Conservation (phyloP, 139 green algal species). For the Chlorella sp. region DNA sequence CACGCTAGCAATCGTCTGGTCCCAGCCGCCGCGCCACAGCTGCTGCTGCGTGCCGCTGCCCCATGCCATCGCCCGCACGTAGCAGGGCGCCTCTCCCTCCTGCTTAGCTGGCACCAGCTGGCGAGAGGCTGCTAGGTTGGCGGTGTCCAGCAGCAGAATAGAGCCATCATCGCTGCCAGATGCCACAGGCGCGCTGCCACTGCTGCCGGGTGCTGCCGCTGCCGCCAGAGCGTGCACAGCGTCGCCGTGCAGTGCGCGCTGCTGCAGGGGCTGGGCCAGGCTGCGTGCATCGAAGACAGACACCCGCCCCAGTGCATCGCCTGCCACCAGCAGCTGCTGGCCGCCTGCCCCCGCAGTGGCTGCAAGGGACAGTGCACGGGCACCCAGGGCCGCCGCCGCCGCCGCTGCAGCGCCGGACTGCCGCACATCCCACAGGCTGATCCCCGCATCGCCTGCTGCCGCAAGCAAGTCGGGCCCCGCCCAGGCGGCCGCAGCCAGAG, state of each 20-base stretch:
- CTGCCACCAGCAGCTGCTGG: not conserved
- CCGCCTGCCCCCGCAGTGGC: not conserved
- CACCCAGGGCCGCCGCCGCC: slow-evolving; percentile 5
- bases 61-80: slow-evolving; percentile 12
- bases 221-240: slow-evolving; percentile 23
- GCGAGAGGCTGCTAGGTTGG: not conserved
- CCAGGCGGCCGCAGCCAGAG: not conserved
- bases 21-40: slow-evolving; percentile 22
- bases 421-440: slow-evolving; percentile 11
- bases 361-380: not conserved
- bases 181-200: not conserved
- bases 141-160: not conserved
- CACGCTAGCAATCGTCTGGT: not conserved
- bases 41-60: not conserved
- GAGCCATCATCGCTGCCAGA: slow-evolving; percentile 17
- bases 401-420: not conserved
- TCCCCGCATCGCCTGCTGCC: not conserved
- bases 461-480: not conserved
- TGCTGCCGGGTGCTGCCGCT: not conserved
- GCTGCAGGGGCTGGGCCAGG: slow-evolving; percentile 1
- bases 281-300: slow-evolving; percentile 3
- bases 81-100: slow-evolving; percentile 2
- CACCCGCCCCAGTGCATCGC: slow-evolving; percentile 10
- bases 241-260: slow-evolving; percentile 1
- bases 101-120: not conserved